Percentiles rank a stretch among this genome's conserved stretches.
Evolutionary conservation across 2,329 filamentous ascomycete genomes (phyloP).

Genomic region (Monosporascus sp.): DNA sequence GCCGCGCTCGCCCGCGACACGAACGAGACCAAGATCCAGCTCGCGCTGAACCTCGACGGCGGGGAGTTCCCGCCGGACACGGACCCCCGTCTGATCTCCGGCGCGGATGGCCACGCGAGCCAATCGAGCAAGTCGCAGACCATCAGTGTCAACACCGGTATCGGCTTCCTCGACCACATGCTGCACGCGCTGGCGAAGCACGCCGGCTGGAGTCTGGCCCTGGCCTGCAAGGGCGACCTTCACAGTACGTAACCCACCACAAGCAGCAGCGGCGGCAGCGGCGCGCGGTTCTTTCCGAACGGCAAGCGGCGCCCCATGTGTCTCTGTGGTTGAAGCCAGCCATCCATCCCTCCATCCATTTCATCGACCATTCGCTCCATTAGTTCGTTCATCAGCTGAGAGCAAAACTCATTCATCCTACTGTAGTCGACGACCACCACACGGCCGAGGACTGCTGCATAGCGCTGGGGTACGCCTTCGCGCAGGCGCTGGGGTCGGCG

Average conservation of each 20-base stretch:
- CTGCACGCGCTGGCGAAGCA: slow-evolving; percentile 95
- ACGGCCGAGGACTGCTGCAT: slow-evolving; percentile 94
- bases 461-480: slow-evolving; percentile 82
- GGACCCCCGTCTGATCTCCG: slow-evolving; percentile 48
- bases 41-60: slow-evolving; percentile 90
- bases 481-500: slow-evolving; percentile 68
- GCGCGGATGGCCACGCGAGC: slow-evolving; percentile 65
- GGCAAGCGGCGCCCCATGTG: too few relatives aligned
- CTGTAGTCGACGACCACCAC: slow-evolving; percentile 91
- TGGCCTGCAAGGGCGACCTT: slow-evolving; percentile 82
- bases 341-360: too few relatives aligned
- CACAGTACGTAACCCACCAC: slow-evolving; percentile 59
- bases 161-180: slow-evolving; percentile 99
- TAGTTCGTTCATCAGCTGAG: background rate
- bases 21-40: slow-evolving; percentile 95
- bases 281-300: background rate
- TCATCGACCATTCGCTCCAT: background rate
- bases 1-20: slow-evolving; percentile 81
- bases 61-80: slow-evolving; percentile 66
- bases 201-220: slow-evolving; percentile 82
- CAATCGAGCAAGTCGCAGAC: slow-evolving; percentile 80
- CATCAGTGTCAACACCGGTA: slow-evolving; percentile 85
- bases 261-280: too few relatives aligned
- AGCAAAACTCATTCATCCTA: background rate
- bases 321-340: background rate